phyloP scores from a whole-genome alignment of 2,329 filamentous ascomycete genomes.

The Aureobasidium lini region DNA sequence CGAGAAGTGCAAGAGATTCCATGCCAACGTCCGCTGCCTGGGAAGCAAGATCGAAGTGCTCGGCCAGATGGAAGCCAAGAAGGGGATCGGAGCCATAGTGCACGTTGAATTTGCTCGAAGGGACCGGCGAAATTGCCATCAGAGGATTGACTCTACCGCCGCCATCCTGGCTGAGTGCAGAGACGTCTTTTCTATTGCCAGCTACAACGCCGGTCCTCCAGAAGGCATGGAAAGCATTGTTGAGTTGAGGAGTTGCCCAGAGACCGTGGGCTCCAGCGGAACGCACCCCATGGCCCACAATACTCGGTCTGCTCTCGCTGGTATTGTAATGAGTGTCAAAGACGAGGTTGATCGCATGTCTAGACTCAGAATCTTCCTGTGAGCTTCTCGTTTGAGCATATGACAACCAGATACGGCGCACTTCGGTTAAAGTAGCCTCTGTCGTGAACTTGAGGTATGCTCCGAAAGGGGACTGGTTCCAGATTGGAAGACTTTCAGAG shows the following conservation, averaged over 20 bases:
- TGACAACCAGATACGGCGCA: constrained; percentile 35
- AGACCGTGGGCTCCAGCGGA: constrained; percentile 24
- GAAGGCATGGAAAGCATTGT: constrained; percentile 19
- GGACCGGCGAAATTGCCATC: constrained; percentile 38
- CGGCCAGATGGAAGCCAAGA: constrained; percentile 50
- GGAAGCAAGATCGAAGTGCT: not conserved
- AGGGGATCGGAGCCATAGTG: constrained; percentile 47
- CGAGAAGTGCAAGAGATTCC: not conserved
- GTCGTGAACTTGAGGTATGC: constrained; percentile 43
- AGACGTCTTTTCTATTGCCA: constrained; percentile 11
- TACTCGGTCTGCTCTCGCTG: not conserved
- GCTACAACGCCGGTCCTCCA: constrained; percentile 26
- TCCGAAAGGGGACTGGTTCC: constrained; percentile 33
- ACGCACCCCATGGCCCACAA: constrained; percentile 9
- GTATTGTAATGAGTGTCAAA: not conserved
- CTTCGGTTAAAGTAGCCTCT: constrained; percentile 35
- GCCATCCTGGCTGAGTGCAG: constrained; percentile 12
- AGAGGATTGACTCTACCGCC: constrained; percentile 13
- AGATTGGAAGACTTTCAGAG: constrained; percentile 32
- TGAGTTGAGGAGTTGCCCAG: constrained; percentile 13
- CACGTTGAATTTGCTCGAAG: constrained; percentile 27
- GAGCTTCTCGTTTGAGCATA: constrained; percentile 22
- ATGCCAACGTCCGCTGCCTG: not conserved
- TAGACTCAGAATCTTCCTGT: not conserved
- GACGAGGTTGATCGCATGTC: not conserved